Conservation (phyloP, 495 filamentous ascomycete species). For the Aspergillus saccharolyticus region DNA sequence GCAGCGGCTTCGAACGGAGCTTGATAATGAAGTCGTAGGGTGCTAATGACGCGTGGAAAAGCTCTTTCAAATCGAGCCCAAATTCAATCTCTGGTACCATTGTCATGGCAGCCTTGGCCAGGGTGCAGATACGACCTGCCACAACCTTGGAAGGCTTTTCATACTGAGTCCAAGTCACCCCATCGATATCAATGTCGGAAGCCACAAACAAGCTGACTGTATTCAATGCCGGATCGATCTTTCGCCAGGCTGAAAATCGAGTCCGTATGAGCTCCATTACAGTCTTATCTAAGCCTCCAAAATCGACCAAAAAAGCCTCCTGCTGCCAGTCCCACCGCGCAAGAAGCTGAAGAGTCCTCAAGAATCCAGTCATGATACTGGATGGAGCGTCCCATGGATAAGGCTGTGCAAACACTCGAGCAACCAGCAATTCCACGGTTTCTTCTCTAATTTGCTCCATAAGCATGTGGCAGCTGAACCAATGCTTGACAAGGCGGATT, state of each 20-base stretch:
- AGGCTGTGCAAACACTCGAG: conserved; percentile 71
- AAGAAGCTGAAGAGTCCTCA: conserved; percentile 70
- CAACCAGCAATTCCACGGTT: conserved; percentile 73
- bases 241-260: conserved; percentile 69
- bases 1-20: conserved; percentile 48
- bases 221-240: conserved; percentile 84
- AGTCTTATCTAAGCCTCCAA: conserved; percentile 52
- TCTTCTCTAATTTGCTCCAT: conserved; percentile 69
- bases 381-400: conserved; percentile 77
- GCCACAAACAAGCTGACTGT: conserved; percentile 75
- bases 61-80: conserved; percentile 49
- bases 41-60: conserved; percentile 63
- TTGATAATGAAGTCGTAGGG: conserved; percentile 86
- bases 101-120: conserved; percentile 68
- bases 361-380: conserved; percentile 73
- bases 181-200: conserved; percentile 69
- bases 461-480: conserved; percentile 83
- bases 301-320: conserved; percentile 75
- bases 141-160: conserved; percentile 71
- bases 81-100: conserved; percentile 52
- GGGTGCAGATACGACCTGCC: conserved; percentile 72
- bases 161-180: conserved; percentile 72
- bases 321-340: conserved; percentile 87
- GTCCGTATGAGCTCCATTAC: conserved; percentile 56
- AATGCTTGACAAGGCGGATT: conserved; percentile 82